These are phyloP conservation scores for Cladosporium sphaerospermum DNA, from an alignment of 2,329 filamentous ascomycete genomes.

Conservation along the genomic window DNA sequence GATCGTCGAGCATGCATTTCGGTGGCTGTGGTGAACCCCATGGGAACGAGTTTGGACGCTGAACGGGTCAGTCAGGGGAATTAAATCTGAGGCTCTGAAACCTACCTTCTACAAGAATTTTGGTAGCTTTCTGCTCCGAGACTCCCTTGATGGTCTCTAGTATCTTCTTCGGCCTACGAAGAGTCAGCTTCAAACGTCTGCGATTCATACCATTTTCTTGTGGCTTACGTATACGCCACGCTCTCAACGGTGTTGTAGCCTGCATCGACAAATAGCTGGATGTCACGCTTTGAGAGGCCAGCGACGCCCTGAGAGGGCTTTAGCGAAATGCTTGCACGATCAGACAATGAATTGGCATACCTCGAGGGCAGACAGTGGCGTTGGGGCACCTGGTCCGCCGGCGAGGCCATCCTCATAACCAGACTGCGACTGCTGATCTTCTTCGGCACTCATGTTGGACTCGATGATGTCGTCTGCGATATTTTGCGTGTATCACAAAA, in stretches of 20 bases:
- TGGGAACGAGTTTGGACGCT: constrained; percentile 94
- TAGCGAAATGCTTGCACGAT: constrained; percentile 9
- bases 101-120: constrained; percentile 81
- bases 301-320: constrained; percentile 62
- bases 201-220: neutral
- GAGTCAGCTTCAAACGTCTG: neutral
- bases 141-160: constrained; percentile 97
- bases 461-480: no score
- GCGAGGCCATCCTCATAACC: constrained; percentile 67
- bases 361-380: constrained; percentile 78
- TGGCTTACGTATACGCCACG: constrained; percentile 76
- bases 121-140: constrained; percentile 91
- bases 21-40: constrained; percentile 98
- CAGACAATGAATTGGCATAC: constrained; percentile 41
- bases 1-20: constrained; percentile 98
- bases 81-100: constrained; percentile 1
- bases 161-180: constrained; percentile 58
- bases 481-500: no score
- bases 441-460: constrained; percentile 41
- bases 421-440: constrained; percentile 61
- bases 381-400: constrained; percentile 86
- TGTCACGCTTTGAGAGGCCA: constrained; percentile 89
- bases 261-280: constrained; percentile 84
- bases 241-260: constrained; percentile 95
- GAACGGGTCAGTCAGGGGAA: constrained; percentile 11